Conservation (phyloP, 1,284 basidiomycete genomes). For the Rhodotorula sp. region DNA sequence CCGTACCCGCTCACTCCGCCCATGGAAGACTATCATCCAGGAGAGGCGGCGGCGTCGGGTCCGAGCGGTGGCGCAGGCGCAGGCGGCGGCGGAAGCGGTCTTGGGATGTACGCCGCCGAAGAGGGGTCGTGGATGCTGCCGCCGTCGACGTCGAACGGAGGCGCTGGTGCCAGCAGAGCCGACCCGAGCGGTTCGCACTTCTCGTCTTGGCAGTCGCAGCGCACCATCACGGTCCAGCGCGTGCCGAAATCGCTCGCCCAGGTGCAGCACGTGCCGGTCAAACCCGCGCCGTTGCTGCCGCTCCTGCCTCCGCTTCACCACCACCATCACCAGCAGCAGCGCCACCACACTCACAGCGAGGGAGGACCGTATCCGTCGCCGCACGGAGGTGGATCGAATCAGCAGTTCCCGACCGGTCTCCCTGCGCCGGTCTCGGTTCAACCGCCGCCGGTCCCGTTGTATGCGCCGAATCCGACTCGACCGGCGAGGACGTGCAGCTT, state of each 20-base stretch:
- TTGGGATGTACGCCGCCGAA: too few relatives aligned
- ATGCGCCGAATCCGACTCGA: neutral
- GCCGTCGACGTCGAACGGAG: neutral
- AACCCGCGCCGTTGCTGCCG: neutral
- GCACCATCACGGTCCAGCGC: neutral
- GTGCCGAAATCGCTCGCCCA: neutral
- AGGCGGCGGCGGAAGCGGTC: too few relatives aligned
- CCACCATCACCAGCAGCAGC: too few relatives aligned
- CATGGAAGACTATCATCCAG: neutral
- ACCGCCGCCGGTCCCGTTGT: slow-evolving; percentile 2
- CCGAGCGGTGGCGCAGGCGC: neutral
- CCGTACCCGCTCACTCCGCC: slow-evolving; percentile 21
- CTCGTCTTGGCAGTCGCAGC: neutral
- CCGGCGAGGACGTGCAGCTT: neutral
- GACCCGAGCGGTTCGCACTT: neutral
- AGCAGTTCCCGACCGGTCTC: neutral
- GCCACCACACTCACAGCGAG: too few relatives aligned
- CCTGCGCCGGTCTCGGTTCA: neutral
- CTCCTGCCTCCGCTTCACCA: too few relatives aligned
- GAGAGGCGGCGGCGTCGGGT: neutral
- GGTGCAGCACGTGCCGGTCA: neutral
- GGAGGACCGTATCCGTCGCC: neutral
- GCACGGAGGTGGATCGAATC: too few relatives aligned
- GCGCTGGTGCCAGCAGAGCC: neutral
- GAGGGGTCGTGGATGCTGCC: too few relatives aligned